A percentile compares a stretch with the other conserved stretches of the same genome.
Conservation (phyloP, 257 asterid genomes). For the Datura wrightii region DNA sequence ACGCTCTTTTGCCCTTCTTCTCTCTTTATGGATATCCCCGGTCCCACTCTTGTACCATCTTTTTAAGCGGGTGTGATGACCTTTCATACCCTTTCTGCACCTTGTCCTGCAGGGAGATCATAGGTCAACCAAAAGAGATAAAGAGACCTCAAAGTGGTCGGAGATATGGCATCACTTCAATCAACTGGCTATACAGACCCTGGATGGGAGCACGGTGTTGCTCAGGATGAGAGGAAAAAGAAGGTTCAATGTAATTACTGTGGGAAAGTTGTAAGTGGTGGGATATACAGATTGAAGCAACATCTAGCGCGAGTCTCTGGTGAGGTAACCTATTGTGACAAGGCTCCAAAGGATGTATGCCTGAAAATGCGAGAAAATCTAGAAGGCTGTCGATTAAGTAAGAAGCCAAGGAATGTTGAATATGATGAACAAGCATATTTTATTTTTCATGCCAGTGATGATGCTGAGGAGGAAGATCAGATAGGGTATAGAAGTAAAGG, state of each 20-base stretch:
- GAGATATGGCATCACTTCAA: conserved; percentile 71
- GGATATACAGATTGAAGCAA: conserved; percentile 89
- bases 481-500: conserved; percentile 66
- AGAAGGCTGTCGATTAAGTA: conserved; percentile 83
- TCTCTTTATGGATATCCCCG: not conserved
- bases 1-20: not conserved
- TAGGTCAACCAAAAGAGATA: conserved; percentile 17
- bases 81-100: conserved; percentile 14
- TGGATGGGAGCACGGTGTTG: conserved; percentile 93
- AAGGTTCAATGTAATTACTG: conserved; percentile 91
- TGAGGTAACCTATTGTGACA: conserved; percentile 88
- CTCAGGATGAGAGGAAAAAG: conserved; percentile 89
- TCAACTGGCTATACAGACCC: conserved; percentile 81
- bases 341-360: conserved; percentile 86
- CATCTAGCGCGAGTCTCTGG: conserved; percentile 91
- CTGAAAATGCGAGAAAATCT: conserved; percentile 75
- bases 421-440: conserved; percentile 76
- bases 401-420: conserved; percentile 69
- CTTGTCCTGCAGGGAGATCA: conserved; percentile 31
- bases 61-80: not conserved
- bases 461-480: conserved; percentile 68
- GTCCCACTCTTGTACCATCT: not conserved
- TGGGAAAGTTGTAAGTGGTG: conserved; percentile 92
- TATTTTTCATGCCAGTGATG: conserved; percentile 59
- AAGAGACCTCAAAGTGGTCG: conserved; percentile 42